A percentile compares a stretch with the other conserved stretches of the same genome.
Evolutionary conservation across 768 basidiomycete genomes (phyloP).

Genomic region (Coprinopsis marcescibilis): DNA sequence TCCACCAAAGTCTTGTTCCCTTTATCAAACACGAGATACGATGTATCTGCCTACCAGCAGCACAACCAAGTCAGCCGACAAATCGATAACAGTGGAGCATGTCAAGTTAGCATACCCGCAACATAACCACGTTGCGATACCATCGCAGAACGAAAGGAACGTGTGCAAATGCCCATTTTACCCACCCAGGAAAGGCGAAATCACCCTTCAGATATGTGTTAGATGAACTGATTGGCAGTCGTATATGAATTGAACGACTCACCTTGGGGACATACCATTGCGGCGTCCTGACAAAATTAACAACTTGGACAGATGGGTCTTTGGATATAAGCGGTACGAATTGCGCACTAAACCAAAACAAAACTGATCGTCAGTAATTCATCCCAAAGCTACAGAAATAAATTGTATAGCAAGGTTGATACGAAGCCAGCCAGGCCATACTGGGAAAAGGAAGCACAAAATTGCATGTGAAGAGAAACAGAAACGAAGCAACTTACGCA

Average conservation of each 20-base stretch:
- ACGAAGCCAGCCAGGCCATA: too few species aligned
- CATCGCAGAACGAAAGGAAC: slow-evolving; percentile 43
- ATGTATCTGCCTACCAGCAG: slow-evolving; percentile 29
- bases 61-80: background rate
- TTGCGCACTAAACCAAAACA: slow-evolving; percentile 40
- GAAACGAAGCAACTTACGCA: slow-evolving; percentile 32
- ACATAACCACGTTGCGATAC: slow-evolving; percentile 45
- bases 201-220: slow-evolving; percentile 24
- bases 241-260: slow-evolving; percentile 16
- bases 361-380: too few species aligned
- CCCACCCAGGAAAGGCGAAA: slow-evolving; percentile 34
- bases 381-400: too few species aligned
- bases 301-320: slow-evolving; percentile 43
- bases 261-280: slow-evolving; percentile 55
- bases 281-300: slow-evolving; percentile 56
- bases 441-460: too few species aligned
- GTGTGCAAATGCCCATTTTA: slow-evolving; percentile 50
- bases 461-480: too few species aligned
- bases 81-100: background rate
- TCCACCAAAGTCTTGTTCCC: slow-evolving; percentile 27
- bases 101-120: slow-evolving; percentile 28
- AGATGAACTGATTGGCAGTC: background rate
- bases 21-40: slow-evolving; percentile 35
- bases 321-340: slow-evolving; percentile 48
- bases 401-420: too few species aligned